These are phyloP conservation scores for Potentilla sterilis DNA, from an alignment of 306 rosid species.

Conservation along the genomic window DNA sequence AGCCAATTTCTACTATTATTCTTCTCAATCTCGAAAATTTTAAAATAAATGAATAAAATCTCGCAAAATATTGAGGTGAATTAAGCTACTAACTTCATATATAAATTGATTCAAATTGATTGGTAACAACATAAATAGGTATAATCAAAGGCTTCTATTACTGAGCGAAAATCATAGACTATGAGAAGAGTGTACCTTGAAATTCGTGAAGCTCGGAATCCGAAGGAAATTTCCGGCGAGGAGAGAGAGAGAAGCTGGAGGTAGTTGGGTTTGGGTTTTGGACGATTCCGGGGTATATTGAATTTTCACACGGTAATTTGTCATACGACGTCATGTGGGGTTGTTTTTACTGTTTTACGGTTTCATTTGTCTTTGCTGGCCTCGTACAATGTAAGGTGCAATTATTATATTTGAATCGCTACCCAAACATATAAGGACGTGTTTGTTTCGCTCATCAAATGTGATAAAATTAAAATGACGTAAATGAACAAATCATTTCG, in stretches of 20 bases:
- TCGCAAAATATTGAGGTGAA: too few relatives aligned
- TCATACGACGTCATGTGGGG: background rate
- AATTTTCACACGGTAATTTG: background rate
- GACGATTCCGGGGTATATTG: background rate
- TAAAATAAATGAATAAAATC: too few relatives aligned
- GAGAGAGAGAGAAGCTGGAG: background rate
- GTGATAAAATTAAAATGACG: too few relatives aligned
- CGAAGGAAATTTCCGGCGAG: background rate
- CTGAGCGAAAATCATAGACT: background rate
- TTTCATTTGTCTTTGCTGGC: background rate
- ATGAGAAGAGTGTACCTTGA: background rate
- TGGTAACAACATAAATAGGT: background rate
- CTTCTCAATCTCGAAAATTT: background rate
- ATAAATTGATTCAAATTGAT: background rate
- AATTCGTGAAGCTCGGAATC: background rate
- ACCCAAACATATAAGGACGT: background rate
- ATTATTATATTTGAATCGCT: background rate
- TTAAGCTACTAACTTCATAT: too few relatives aligned
- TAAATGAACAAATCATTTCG: too few relatives aligned
- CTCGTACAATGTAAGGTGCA: background rate
- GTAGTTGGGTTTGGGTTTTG: background rate
- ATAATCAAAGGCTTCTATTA: background rate
- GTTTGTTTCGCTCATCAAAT: background rate
- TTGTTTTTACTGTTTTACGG: background rate
- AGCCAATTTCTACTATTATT: background rate